phyloP scores from a whole-genome alignment of 257 asterid species.

The Mentha longifolia region DNA sequence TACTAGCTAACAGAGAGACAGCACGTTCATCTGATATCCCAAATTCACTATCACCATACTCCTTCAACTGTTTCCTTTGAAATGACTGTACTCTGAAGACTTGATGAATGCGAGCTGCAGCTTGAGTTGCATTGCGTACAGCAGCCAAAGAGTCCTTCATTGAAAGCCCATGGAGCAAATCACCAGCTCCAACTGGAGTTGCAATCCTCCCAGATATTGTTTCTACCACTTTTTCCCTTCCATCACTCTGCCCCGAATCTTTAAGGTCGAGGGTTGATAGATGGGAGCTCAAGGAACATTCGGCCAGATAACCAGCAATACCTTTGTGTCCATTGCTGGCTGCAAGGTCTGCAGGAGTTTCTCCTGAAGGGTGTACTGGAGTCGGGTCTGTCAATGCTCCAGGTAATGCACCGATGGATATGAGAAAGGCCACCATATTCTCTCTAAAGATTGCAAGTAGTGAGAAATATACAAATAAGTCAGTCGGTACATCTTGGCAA shows the following conservation, averaged over 20 bases:
- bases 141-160: slow-evolving; percentile 91
- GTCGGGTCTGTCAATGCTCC: slow-evolving; percentile 86
- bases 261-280: slow-evolving; percentile 61
- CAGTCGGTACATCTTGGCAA: slow-evolving; percentile 20
- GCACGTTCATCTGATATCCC: slow-evolving; percentile 75
- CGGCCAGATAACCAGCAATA: slow-evolving; percentile 91
- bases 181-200: slow-evolving; percentile 61
- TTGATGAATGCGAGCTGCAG: slow-evolving; percentile 94
- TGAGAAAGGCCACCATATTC: slow-evolving; percentile 75
- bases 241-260: slow-evolving; percentile 47
- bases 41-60: slow-evolving; percentile 54
- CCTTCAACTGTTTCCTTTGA: slow-evolving; percentile 77
- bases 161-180: slow-evolving; percentile 66
- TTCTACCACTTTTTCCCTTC: slow-evolving; percentile 56
- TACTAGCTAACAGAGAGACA: slow-evolving; percentile 62
- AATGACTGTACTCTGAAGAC: slow-evolving; percentile 85
- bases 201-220: slow-evolving; percentile 73
- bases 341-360: slow-evolving; percentile 89
- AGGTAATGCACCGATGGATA: slow-evolving; percentile 78
- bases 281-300: slow-evolving; percentile 70
- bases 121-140: slow-evolving; percentile 93
- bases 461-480: slow-evolving; percentile 16
- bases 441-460: slow-evolving; percentile 51
- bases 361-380: slow-evolving; percentile 65
- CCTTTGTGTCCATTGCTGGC: slow-evolving; percentile 89